These are phyloP conservation scores for Aspergillus indologenus DNA, from an alignment of 495 filamentous ascomycete genomes.

Conservation along the genomic window DNA sequence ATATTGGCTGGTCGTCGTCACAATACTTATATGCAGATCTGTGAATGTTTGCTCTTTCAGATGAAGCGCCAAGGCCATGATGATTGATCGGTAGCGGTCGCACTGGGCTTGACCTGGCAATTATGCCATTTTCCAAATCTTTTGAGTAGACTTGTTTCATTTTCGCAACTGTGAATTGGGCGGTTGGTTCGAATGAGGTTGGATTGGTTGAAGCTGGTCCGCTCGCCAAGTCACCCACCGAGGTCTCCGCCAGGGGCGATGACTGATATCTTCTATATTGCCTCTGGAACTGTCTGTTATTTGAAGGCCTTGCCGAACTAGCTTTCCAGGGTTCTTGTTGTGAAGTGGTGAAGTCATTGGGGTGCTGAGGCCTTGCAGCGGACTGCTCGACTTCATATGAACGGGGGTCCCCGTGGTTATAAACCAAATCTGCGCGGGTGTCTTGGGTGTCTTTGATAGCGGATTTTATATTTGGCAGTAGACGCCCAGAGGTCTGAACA, in stretches of 20 bases:
- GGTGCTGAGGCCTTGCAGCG: not conserved
- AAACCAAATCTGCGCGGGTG: not conserved
- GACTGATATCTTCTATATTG: slow-evolving; percentile 30
- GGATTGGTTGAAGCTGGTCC: not conserved
- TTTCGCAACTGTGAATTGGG: not conserved
- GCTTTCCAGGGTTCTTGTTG: slow-evolving; percentile 3
- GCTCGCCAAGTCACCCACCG: slow-evolving; percentile 13
- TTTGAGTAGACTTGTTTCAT: not conserved
- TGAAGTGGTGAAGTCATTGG: not conserved
- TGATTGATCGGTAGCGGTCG: not conserved
- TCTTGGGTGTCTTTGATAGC: not conserved
- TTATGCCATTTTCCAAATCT: not conserved
- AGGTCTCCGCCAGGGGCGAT: slow-evolving; percentile 33
- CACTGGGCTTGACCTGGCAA: not conserved
- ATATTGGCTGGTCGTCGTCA: not conserved
- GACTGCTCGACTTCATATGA: not conserved
- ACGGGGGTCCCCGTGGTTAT: not conserved
- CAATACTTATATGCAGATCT: not conserved
- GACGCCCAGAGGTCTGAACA: too few relatives aligned
- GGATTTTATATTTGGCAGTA: not conserved
- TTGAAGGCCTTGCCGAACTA: slow-evolving; percentile 10
- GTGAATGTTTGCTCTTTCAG: not conserved
- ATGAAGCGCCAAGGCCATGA: not conserved
- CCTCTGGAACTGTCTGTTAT: slow-evolving; percentile 13
- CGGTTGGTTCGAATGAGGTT: not conserved